Percentiles rank a stretch among this genome's conserved stretches.
Conservation (phyloP, 768 basidiomycete species). For the Chalciporus pseudorubinellus region DNA sequence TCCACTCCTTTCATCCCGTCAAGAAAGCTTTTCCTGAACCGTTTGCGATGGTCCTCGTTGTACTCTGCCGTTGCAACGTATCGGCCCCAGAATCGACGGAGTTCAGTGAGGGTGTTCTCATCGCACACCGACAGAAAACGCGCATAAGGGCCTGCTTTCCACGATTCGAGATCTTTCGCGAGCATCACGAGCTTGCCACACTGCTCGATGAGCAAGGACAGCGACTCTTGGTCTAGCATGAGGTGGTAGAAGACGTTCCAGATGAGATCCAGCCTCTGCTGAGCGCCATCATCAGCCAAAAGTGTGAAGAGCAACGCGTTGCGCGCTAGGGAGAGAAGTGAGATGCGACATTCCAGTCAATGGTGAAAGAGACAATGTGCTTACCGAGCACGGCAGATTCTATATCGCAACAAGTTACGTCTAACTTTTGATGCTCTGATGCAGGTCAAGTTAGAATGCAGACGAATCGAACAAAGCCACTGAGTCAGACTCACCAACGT, state of each 20-base stretch:
- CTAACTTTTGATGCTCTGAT: constrained; percentile 24
- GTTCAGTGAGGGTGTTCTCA: constrained; percentile 20
- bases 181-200: constrained; percentile 24
- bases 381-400: constrained; percentile 31
- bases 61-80: constrained; percentile 16
- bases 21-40: constrained; percentile 16
- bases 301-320: constrained; percentile 30
- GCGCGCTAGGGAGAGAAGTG: constrained; percentile 18
- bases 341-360: neutral
- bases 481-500: constrained; percentile 12
- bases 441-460: neutral
- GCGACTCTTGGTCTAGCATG: constrained; percentile 22
- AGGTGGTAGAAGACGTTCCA: constrained; percentile 36
- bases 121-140: constrained; percentile 25
- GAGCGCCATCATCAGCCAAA: constrained; percentile 22
- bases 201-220: constrained; percentile 26
- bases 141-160: constrained; percentile 29
- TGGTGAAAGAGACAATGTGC: neutral
- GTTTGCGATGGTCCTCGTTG: constrained; percentile 5
- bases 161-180: constrained; percentile 17
- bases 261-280: constrained; percentile 14
- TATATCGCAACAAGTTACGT: constrained; percentile 31
- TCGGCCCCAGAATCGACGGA: constrained; percentile 22
- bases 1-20: constrained; percentile 20
- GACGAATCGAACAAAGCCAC: neutral